Evolutionary conservation across 1,284 basidiomycete species (phyloP).

Genomic region (Takashimella tepidaria): DNA sequence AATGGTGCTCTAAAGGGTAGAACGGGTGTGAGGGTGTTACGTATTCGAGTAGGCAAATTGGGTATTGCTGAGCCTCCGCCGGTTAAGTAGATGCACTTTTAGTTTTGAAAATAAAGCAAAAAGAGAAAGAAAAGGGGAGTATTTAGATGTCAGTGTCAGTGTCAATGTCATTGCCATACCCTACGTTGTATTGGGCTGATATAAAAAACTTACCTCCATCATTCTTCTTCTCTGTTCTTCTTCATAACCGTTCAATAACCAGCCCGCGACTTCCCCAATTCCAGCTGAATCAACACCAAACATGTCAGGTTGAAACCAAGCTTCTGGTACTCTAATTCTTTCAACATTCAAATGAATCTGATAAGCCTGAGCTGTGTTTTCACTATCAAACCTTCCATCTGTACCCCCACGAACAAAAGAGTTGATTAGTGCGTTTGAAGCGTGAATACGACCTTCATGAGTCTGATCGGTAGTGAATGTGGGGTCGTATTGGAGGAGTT

Average conservation of each 20-base stretch:
- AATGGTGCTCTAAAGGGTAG: conserved; percentile 73
- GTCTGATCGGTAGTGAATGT: conserved; percentile 77
- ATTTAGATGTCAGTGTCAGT: no score
- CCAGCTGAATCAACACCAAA: conserved; percentile 95
- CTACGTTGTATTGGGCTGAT: no score
- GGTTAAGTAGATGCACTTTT: conserved; percentile 91
- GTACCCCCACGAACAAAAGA: conserved; percentile 63
- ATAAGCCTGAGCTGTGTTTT: conserved; percentile 57
- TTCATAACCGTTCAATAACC: conserved; percentile 74
- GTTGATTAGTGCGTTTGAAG: conserved; percentile 74
- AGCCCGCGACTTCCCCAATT: conserved; percentile 81
- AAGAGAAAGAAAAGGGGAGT: no score
- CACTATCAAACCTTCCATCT: conserved; percentile 58
- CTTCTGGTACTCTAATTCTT: conserved; percentile 85
- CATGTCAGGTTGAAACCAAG: conserved; percentile 88
- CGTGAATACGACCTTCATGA: conserved; percentile 67
- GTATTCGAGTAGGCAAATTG: conserved; percentile 64
- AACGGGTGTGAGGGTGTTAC: conserved; percentile 67
- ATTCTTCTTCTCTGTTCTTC: conserved; percentile 61
- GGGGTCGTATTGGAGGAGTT: conserved; percentile 77
- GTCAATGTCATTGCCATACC: no score
- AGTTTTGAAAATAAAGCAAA: conserved; percentile 5
- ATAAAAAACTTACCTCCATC: conserved; percentile 48
- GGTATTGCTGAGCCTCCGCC: conserved; percentile 74
- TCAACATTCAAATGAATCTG: conserved; percentile 92